Evolutionary conservation across 2,329 filamentous ascomycete genomes (phyloP), one percentile per base, ranked within the genome.

Genomic region (Curvularia verruculosa): DNA sequence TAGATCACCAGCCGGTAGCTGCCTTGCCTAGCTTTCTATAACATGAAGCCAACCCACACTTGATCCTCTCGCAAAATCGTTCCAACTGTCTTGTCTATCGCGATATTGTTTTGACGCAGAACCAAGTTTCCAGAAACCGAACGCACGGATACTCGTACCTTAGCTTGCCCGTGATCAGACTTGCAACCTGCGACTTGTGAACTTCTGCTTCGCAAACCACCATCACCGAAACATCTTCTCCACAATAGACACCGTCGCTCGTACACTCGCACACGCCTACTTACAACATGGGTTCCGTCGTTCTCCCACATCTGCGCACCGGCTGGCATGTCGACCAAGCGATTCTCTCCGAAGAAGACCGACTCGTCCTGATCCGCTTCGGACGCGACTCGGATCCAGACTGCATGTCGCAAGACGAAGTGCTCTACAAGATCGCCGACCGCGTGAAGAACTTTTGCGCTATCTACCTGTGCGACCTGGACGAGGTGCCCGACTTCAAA

Each of bases 301-400:
- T 96, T 48, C 87, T 99, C 51, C 94, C 94, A 44, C 94, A 98
- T 78, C 85, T 99, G 45, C 86, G 86, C 68, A 93, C 90, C 40
- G 95, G 91, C 77, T 99, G 94, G 95, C 95, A 99, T 78, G 95
- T 99, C 73, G 95, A 98, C 82, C 93, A 98, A 80, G 92, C 93
- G 63, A 97, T 97, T 73, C 68, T 77, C 49, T 66, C 59, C 31
- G 71, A 98, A 80, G 92, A 96, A 74, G 94, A 98, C 73, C 89
- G 94, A 47, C 87, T 97, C 1, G 92, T 96, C 12, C 88, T 96
- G 40, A 96, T 98, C 75, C 89, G 94, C 64, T 98, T 98, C 79
- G 93, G 93, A 46, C 87, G 92, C 67, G 92, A 96, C 77, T 87
- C 86, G 74, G 90, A 96, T 70, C 85, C 87, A 5, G 91, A 96